Conservation (phyloP, 1,284 basidiomycete species). For the Rhodotorula sp. region DNA sequence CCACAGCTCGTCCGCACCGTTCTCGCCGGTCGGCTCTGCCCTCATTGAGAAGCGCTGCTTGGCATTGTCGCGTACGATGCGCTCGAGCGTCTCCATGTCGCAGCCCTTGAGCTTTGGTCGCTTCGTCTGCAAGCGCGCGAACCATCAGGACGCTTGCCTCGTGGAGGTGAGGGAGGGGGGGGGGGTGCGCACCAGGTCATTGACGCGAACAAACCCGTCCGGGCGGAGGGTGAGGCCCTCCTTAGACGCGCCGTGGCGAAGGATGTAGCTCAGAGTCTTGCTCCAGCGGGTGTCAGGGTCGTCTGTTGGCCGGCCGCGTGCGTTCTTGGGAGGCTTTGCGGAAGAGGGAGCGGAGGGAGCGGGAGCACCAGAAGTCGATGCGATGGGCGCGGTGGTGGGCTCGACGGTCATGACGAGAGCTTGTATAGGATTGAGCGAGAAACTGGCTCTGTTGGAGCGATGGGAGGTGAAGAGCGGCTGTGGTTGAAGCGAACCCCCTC, state of each 20-base stretch:
- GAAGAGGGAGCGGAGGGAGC: background rate
- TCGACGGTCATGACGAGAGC: conserved; percentile 8
- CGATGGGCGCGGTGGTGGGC: conserved; percentile 2
- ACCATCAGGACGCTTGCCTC: conserved; percentile 5
- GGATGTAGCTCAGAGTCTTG: conserved; percentile 78
- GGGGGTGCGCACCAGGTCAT: conserved; percentile 65
- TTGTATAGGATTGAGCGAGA: background rate
- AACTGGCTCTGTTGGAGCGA: background rate
- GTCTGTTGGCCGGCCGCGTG: conserved; percentile 52
- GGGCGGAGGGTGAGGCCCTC: conserved; percentile 71
- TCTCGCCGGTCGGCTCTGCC: conserved; percentile 52
- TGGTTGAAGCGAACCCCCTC: background rate
- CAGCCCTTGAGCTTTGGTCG: conserved; percentile 61
- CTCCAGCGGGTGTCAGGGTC: conserved; percentile 60
- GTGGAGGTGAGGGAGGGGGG: conserved; percentile 9
- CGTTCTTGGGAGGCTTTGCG: conserved; percentile 22
- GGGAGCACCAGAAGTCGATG: background rate
- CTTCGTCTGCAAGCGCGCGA: conserved; percentile 55
- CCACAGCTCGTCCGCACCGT: conserved; percentile 63
- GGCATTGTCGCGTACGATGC: conserved; percentile 70
- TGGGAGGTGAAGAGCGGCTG: background rate
- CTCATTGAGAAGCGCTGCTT: conserved; percentile 77
- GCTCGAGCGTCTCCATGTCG: conserved; percentile 63
- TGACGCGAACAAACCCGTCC: conserved; percentile 76
- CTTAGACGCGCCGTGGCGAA: conserved; percentile 77